Conservation (phyloP, 305 asterid genomes). For the Fraxinus paxiana region DNA sequence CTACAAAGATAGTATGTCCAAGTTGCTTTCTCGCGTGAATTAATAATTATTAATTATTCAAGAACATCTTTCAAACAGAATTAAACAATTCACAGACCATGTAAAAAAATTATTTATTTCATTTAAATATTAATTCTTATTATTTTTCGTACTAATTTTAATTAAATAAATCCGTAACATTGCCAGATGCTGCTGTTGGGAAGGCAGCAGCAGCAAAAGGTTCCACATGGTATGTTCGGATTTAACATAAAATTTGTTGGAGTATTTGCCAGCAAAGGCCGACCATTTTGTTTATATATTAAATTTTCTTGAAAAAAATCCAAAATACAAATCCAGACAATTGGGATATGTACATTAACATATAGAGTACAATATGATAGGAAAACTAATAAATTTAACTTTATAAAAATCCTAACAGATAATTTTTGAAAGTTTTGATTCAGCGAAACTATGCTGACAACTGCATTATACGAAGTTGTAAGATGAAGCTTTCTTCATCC, state of each 20-base stretch:
- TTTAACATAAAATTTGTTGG: constrained; percentile 16
- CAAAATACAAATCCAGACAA: constrained; percentile 25
- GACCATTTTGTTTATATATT: constrained; percentile 9
- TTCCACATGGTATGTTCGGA: constrained; percentile 41
- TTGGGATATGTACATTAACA: constrained; percentile 3
- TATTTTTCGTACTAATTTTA: not conserved
- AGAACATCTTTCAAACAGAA: not conserved
- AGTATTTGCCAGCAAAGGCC: constrained; percentile 3
- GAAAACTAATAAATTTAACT: constrained; percentile 11
- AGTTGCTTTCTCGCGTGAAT: not conserved
- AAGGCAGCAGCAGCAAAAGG: constrained; percentile 7
- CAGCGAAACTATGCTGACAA: not conserved
- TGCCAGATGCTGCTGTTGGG: constrained; percentile 11
- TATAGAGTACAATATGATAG: constrained; percentile 22
- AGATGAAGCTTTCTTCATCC: not conserved
- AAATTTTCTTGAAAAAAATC: constrained; percentile 10
- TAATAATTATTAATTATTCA: no score
- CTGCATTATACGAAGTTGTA: not conserved
- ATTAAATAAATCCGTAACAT: not conserved
- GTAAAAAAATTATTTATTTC: not conserved
- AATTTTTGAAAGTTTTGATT: not conserved
- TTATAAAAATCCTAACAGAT: not conserved
- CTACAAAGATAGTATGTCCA: not conserved
- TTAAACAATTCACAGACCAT: not conserved
- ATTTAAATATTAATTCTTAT: not conserved